Base-by-base conservation (phyloP, 257 asterid species). In the Gardenia jasminoides region DNA sequence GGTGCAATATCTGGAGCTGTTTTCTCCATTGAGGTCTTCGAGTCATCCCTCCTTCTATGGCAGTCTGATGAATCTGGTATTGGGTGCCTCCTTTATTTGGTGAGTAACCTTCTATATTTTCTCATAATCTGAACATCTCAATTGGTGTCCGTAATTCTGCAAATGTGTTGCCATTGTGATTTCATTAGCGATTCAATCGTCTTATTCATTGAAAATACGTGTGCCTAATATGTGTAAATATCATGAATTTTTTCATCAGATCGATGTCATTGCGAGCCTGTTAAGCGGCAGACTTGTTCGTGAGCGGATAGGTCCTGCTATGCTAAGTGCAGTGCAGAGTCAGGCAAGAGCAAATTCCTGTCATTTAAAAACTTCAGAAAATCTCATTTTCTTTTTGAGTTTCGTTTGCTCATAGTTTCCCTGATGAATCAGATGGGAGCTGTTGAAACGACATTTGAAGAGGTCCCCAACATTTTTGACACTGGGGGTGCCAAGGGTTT, bases 1-100 rank as follows among this genome's bases (percentile, higher is more conserved):
- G 99, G 99, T 74, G 99, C 99, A 70, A 96, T 96, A 72, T 93
- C 99, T 8, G 98, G 99, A 59, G 99, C 97, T 78, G 98, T 96
- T 86, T 96, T 96, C 91, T 93, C 99, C 22, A 92, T 96, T 68
- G 98, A 96, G 89, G 98, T 96, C 83, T 96, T 93, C 7, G 99
- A 93, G 78, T 92, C 98, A 7, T 93, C 97, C 8, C 84, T 92
- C 36, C 85, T 88, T 46, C 80, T 96, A 28, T 96, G 99, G 98
- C 93, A 91, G 81, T 91, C 98, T 0, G 98, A 96, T 84, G 98
- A 96, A 89, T 96, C 98, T 2, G 97, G 99, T 69, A 80, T 93
- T 56, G 93, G 94, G 1, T 96, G 99, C 67, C 91, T 96, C 86
- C 94, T 96, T 41, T 96, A 96, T 79, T 86, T 93, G 98, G 99